These are phyloP conservation scores for Rhamnella rubrinervis DNA, from an alignment of 331 rosid species.

Conservation along the genomic window DNA sequence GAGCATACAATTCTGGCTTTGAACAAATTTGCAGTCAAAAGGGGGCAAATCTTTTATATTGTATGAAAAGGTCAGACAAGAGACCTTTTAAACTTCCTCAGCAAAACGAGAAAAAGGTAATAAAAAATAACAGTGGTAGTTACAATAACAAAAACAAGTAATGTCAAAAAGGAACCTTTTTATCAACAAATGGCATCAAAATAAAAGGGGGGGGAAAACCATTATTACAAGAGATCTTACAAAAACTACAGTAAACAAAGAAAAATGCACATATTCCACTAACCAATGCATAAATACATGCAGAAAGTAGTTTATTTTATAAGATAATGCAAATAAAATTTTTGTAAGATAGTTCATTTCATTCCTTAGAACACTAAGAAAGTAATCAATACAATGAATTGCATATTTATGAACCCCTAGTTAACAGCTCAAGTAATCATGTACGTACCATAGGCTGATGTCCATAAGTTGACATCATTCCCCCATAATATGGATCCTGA, in stretches of 20 bases:
- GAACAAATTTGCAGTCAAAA: background rate
- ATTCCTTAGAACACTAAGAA: background rate
- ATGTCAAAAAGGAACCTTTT: background rate
- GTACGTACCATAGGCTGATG: conserved; percentile 77
- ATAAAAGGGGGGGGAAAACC: no score
- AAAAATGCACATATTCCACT: background rate
- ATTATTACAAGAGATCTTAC: no score
- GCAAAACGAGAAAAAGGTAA: background rate
- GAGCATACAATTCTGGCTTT: background rate
- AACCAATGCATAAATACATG: background rate
- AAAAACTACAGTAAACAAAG: background rate
- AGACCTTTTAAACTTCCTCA: no score
- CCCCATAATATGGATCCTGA: conserved; percentile 79
- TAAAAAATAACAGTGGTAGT: background rate
- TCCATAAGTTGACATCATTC: conserved; percentile 89
- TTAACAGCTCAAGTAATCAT: background rate
- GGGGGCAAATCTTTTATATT: no score
- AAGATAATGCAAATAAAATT: background rate
- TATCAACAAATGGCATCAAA: background rate
- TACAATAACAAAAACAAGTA: no score
- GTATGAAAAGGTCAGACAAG: no score
- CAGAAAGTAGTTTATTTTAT: background rate
- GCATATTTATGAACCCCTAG: background rate
- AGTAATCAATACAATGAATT: background rate
- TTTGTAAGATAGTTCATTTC: background rate